Base-by-base conservation (phyloP, 352 stramenopile species). In the Pythium plurisporium region DNA sequence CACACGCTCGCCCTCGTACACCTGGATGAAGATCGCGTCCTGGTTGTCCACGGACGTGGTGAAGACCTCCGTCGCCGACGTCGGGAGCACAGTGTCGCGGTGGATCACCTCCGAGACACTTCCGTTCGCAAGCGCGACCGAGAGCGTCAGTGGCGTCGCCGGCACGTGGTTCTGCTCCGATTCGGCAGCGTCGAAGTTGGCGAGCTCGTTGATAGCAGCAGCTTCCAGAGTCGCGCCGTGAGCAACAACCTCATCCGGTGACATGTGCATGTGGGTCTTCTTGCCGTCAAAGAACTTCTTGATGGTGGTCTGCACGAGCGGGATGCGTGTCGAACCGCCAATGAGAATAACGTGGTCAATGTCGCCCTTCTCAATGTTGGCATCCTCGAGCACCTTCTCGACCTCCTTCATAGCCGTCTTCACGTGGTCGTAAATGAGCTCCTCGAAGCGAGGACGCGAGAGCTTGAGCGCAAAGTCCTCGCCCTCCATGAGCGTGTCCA, bases 401-500 rank as follows among this genome's bases (percentile, higher is more conserved):
- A 98, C 94, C 61, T 97, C 92, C 41, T 89, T 89, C 59, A 98
- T 85, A 56, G 86, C 90, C 59, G 94, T 87, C 59, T 90, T 79
- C 69, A 99, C 96, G 64, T 93, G 86, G 70, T 98, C 87, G 66
- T 70, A 78, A 64, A 96, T 96, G 29, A 98, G 76, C 64, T 99
- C 95, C 69, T 99, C 96, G 65, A 99, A 99, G 57, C 95, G 78
- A 20, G 94, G 91, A 59, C 96, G 92, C 56, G 95, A 98, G 42
- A 99, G 91, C 69, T 96, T 98, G n/a, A 97, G 86, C 59, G 96
- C 95, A 65, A 98, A 98, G 72, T 99, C 96, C 57, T 98, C 92
- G 36, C 96, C 96, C 51, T 99, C 96, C 72, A 98, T 97, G 17
- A 99, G 87, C 51, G 90, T 96, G 78, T 99, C 96, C 45, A 99